These are phyloP conservation scores for Entomortierella chlamydospora DNA, from an alignment of 192 early-diverging fungal genomes.

Conservation along the genomic window DNA sequence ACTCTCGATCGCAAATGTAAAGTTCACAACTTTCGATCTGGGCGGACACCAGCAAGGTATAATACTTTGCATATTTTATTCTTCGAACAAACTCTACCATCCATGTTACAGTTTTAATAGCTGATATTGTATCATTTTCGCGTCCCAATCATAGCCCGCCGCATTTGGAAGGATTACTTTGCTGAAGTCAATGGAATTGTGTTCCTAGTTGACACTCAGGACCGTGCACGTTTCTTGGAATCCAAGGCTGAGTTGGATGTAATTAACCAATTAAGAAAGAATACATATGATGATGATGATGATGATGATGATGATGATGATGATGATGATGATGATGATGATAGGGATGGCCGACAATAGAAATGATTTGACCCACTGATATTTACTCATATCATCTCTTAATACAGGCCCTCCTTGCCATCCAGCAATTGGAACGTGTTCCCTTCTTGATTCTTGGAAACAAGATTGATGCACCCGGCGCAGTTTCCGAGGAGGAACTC, in stretches of 20 bases:
- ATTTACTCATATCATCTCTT: background rate
- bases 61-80: background rate
- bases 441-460: constrained; percentile 98
- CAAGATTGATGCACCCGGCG: constrained; percentile 97
- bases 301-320: too few relatives aligned
- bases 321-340: too few relatives aligned
- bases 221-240: constrained; percentile 86
- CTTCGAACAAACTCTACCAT: too few relatives aligned
- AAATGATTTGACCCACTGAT: too few relatives aligned
- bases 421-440: constrained; percentile 91
- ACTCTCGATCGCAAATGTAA: constrained; percentile 95
- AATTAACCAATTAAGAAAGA: constrained; percentile 12
- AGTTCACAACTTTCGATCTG: constrained; percentile 97
- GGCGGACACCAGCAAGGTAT: constrained; percentile 94
- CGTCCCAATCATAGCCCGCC: constrained; percentile 73
- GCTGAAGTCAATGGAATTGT: constrained; percentile 98
- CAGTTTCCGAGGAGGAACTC: constrained; percentile 94
- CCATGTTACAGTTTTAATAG: too few relatives aligned
- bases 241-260: constrained; percentile 96
- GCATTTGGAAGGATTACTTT: constrained; percentile 99
- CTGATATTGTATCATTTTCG: too few relatives aligned
- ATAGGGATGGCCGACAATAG: too few relatives aligned
- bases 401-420: constrained; percentile 83
- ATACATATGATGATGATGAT: background rate
- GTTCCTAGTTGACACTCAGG: constrained; percentile 97